Conservation (phyloP, 2,329 filamentous ascomycete genomes). For the Colletotrichum gloeosporioides region DNA sequence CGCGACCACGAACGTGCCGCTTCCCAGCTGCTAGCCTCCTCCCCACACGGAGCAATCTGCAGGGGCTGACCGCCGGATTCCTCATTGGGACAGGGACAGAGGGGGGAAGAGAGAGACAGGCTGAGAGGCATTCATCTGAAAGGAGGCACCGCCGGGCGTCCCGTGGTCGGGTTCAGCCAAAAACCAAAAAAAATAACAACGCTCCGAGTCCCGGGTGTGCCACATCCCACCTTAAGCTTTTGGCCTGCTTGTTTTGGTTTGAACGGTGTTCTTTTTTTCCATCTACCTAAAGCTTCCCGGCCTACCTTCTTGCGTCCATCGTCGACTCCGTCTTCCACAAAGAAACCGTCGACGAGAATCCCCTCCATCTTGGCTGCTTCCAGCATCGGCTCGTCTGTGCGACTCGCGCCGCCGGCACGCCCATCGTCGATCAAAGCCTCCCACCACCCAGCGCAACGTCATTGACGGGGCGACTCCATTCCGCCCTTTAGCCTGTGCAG, state of each 20-base stretch:
- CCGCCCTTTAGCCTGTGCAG: conserved; percentile 11
- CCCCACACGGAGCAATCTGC: conserved; percentile 22
- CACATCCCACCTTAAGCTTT: neutral
- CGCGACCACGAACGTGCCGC: conserved; percentile 1
- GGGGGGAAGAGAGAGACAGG: neutral
- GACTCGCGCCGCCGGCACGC: neutral
- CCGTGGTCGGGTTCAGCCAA: conserved; percentile 2
- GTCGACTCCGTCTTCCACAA: neutral
- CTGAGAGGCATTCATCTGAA: conserved; percentile 9
- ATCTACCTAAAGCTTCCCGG: neutral
- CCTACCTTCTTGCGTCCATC: neutral
- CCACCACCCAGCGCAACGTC: conserved; percentile 6
- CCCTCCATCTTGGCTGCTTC: neutral
- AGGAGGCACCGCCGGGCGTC: conserved; percentile 16
- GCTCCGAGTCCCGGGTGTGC: neutral
- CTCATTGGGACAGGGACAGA: conserved; percentile 4
- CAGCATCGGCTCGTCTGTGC: conserved; percentile 5
- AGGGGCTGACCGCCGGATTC: conserved; percentile 18
- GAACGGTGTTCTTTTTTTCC: neutral
- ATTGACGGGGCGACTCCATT: conserved; percentile 22
- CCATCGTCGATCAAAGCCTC: conserved; percentile 12
- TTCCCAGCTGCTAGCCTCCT: neutral
- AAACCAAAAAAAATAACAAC: conserved; percentile 1
- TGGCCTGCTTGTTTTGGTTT: neutral
- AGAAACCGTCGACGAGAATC: neutral